Evolutionary conservation across 805 yeast species (phyloP).

Genomic region (Jamesozyma jinghongensis): DNA sequence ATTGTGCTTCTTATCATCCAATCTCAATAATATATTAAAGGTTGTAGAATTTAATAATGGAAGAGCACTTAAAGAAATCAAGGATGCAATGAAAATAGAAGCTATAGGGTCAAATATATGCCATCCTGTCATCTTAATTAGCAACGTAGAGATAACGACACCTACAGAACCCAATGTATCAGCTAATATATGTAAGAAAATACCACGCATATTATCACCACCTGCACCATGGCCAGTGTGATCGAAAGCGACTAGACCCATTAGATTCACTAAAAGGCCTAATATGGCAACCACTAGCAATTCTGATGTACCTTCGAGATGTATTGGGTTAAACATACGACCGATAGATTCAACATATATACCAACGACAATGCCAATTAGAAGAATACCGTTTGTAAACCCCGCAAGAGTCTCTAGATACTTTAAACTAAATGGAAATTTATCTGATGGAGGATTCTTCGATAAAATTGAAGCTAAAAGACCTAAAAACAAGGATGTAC

Average conservation of each 20-base stretch:
- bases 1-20: constrained; percentile 52
- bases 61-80: constrained; percentile 72
- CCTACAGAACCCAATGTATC: constrained; percentile 97
- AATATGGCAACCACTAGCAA: constrained; percentile 72
- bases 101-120: constrained; percentile 89
- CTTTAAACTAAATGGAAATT: constrained; percentile 72
- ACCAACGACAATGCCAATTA: constrained; percentile 83
- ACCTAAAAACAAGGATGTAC: constrained; percentile 83
- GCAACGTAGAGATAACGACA: constrained; percentile 80
- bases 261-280: constrained; percentile 80
- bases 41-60: constrained; percentile 82
- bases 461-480: constrained; percentile 70
- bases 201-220: constrained; percentile 80
- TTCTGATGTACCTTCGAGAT: constrained; percentile 71
- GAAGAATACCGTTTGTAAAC: constrained; percentile 83
- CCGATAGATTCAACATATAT: constrained; percentile 81
- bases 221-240: constrained; percentile 50
- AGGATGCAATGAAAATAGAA: constrained; percentile 72
- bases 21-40: constrained; percentile 53
- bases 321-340: constrained; percentile 69
- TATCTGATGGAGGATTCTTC: constrained; percentile 49
- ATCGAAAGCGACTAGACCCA: constrained; percentile 91
- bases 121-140: constrained; percentile 57
- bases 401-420: constrained; percentile 91
- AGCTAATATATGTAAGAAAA: constrained; percentile 86